Evolutionary conservation across 75 land plant species (phyloP).

Genomic region (Pinus albicaulis): DNA sequence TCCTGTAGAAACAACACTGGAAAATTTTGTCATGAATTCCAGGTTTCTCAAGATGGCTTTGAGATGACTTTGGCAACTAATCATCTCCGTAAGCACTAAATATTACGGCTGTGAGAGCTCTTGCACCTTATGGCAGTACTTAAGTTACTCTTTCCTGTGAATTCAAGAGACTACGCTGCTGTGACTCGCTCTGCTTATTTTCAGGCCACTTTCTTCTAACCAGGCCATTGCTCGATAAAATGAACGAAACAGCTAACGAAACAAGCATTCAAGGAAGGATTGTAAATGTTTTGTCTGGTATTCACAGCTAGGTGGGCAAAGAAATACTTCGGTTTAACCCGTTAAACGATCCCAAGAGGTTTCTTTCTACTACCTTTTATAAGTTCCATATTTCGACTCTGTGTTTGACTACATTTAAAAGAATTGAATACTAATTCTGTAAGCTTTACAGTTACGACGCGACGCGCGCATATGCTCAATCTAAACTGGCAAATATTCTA

Average conservation of each 20-base stretch:
- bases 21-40: constrained; percentile 39
- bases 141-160: no score
- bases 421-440: neutral
- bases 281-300: constrained; percentile 65
- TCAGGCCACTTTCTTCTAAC: constrained; percentile 80
- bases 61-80: constrained; percentile 88
- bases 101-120: no score
- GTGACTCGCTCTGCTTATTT: neutral
- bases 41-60: constrained; percentile 59
- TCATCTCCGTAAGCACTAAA: constrained; percentile 41
- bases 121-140: no score
- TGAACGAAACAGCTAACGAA: constrained; percentile 57
- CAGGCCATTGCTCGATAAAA: constrained; percentile 48
- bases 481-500: no score
- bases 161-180: no score
- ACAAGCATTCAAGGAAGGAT: constrained; percentile 69
- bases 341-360: constrained; percentile 45
- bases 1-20: constrained; percentile 79
- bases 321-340: constrained; percentile 25
- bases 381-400: no score
- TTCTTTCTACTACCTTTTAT: no score
- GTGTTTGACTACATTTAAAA: no score
- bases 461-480: no score
- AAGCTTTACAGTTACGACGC: neutral
- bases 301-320: constrained; percentile 60